Evolutionary conservation across 106 monocot species (phyloP).

Genomic region (Dioscorea zingiberensis): DNA sequence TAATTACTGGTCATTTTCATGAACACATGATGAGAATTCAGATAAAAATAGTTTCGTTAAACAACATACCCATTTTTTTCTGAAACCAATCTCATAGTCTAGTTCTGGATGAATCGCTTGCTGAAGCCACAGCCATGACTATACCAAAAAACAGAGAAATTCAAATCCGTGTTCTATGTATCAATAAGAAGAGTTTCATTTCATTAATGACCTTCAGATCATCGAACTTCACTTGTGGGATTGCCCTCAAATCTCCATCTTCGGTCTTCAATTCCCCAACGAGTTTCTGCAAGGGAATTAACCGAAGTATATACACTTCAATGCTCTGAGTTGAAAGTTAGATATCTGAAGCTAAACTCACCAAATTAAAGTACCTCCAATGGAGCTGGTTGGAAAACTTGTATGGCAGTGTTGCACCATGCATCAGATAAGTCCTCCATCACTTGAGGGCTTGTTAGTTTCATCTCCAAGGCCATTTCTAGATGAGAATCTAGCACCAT

Average conservation of each 20-base stretch:
- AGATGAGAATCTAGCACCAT: no score
- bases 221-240: constrained; percentile 43
- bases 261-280: constrained; percentile 20
- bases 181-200: no score
- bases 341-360: constrained; percentile 12
- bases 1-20: no score
- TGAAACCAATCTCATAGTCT: constrained; percentile 49
- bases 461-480: no score
- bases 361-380: not conserved
- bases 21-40: no score
- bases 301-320: not conserved
- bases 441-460: no score
- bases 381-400: constrained; percentile 36
- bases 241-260: constrained; percentile 18
- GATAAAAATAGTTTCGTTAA: no score
- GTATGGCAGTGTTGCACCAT: constrained; percentile 56
- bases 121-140: constrained; percentile 87
- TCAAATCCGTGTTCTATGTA: not conserved
- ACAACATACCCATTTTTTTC: constrained; percentile 58
- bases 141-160: not conserved
- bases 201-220: constrained; percentile 53
- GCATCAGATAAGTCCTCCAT: constrained; percentile 40
- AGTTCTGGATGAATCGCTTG: constrained; percentile 77
- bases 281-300: constrained; percentile 26
- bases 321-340: not conserved